Evolutionary conservation across 768 basidiomycete genomes (phyloP).

Genomic region (Tulasnella calospora): DNA sequence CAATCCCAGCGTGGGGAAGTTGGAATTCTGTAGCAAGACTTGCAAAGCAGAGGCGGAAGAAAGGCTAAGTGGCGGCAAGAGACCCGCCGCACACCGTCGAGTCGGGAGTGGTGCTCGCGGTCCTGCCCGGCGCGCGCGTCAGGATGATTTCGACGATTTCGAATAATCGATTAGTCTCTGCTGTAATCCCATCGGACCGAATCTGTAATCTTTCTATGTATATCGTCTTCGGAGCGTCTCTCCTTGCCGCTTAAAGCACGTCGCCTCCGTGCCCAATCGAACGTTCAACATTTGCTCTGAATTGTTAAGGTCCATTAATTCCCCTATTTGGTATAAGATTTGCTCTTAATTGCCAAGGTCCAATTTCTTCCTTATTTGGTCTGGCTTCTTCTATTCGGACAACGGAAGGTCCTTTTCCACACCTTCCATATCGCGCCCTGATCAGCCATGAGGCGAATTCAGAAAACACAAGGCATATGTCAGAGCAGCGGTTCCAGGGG

Average conservation of each 20-base stretch:
- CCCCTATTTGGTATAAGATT: background rate
- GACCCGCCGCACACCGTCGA: too few relatives aligned
- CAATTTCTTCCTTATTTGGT: background rate
- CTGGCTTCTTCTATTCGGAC: background rate
- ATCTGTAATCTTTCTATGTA: background rate
- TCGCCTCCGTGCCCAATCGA: too few relatives aligned
- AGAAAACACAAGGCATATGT: background rate
- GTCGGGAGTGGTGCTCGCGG: too few relatives aligned
- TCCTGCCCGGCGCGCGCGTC: too few relatives aligned
- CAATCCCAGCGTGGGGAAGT: background rate
- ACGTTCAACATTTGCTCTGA: too few relatives aligned
- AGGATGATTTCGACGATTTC: too few relatives aligned
- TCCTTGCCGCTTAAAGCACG: too few relatives aligned
- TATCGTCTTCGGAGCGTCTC: too few relatives aligned
- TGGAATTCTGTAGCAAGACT: background rate
- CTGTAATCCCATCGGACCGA: too few relatives aligned
- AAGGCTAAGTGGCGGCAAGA: background rate
- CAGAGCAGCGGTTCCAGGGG: background rate
- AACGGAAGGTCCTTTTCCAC: background rate
- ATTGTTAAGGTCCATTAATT: background rate
- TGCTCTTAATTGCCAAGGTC: background rate
- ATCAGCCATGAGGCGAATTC: background rate
- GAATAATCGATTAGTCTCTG: too few relatives aligned
- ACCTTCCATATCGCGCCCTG: background rate
- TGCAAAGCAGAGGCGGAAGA: background rate